Evolutionary conservation across 192 early-diverging fungal species (phyloP).

Genomic region (Dimargaris xerosporica): DNA sequence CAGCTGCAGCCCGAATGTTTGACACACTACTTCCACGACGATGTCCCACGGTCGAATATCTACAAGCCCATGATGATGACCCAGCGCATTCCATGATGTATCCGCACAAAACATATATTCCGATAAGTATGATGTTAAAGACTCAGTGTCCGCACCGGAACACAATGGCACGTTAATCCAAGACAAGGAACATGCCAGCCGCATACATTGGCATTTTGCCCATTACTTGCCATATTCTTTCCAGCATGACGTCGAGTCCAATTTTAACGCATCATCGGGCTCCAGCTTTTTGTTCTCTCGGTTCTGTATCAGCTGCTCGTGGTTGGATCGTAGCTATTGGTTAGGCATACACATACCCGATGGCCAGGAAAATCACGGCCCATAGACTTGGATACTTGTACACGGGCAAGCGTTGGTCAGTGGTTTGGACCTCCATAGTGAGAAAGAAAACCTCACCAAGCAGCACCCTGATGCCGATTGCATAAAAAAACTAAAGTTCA

Average conservation of each 20-base stretch:
- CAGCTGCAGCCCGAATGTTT: slow-evolving; percentile 34
- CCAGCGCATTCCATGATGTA: background rate
- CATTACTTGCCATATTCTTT: slow-evolving; percentile 27
- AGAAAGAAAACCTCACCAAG: background rate
- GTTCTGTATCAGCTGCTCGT: slow-evolving; percentile 32
- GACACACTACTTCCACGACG: slow-evolving; percentile 46
- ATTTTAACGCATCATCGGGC: slow-evolving; percentile 39
- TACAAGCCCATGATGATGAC: background rate
- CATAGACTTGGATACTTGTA: background rate
- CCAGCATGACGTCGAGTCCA: slow-evolving; percentile 51
- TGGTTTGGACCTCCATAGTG: background rate
- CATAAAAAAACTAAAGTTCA: background rate
- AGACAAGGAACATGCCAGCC: background rate
- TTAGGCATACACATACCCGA: background rate
- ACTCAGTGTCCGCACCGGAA: background rate
- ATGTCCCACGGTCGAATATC: slow-evolving; percentile 51
- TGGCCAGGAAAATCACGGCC: background rate
- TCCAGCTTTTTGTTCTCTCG: slow-evolving; percentile 34
- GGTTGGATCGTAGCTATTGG: slow-evolving; percentile 38
- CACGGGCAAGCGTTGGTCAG: too few species aligned
- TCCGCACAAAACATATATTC: background rate
- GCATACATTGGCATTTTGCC: background rate
- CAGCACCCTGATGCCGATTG: background rate
- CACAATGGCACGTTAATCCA: background rate
- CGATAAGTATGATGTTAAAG: background rate